phyloP scores from a whole-genome alignment of 2,329 filamentous ascomycete genomes.

The Colletotrichum falcatum region DNA sequence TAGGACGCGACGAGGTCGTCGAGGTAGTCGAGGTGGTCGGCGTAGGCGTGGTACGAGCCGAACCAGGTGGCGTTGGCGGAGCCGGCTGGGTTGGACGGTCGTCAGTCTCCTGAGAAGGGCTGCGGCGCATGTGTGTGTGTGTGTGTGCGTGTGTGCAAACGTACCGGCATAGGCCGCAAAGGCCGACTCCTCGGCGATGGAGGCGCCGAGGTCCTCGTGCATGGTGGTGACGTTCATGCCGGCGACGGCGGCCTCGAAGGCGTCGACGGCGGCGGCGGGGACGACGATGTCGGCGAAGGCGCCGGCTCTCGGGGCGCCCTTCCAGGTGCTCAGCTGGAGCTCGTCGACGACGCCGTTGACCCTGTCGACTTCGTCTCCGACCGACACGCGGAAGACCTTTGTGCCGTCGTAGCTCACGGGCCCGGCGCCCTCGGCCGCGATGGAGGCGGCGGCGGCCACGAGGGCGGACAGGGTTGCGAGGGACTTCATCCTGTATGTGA shows the following conservation, averaged over 20 bases:
- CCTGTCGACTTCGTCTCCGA: slow-evolving; percentile 48
- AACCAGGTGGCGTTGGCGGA: slow-evolving; percentile 54
- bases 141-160: not conserved
- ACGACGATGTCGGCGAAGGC: slow-evolving; percentile 57
- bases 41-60: slow-evolving; percentile 59
- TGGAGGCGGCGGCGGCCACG: slow-evolving; percentile 32
- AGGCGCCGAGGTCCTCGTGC: slow-evolving; percentile 55
- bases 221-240: slow-evolving; percentile 51
- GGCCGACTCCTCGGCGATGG: slow-evolving; percentile 52
- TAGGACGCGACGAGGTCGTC: slow-evolving; percentile 52
- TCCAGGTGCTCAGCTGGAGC: slow-evolving; percentile 54
- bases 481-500: slow-evolving; percentile 41
- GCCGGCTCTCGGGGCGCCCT: slow-evolving; percentile 50
- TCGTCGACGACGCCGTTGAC: slow-evolving; percentile 51
- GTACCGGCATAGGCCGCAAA: slow-evolving; percentile 46
- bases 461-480: slow-evolving; percentile 31
- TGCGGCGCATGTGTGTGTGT: not conserved
- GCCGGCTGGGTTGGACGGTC: too few relatives aligned
- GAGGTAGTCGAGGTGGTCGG: slow-evolving; percentile 57
- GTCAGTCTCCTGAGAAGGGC: too few relatives aligned
- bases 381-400: slow-evolving; percentile 58
- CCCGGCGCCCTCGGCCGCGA: slow-evolving; percentile 19
- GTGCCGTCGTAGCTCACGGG: slow-evolving; percentile 57
- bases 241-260: slow-evolving; percentile 49
- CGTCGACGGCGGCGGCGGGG: slow-evolving; percentile 49